phyloP scores from a whole-genome alignment of 768 basidiomycete genomes.

The Imleria badia region DNA sequence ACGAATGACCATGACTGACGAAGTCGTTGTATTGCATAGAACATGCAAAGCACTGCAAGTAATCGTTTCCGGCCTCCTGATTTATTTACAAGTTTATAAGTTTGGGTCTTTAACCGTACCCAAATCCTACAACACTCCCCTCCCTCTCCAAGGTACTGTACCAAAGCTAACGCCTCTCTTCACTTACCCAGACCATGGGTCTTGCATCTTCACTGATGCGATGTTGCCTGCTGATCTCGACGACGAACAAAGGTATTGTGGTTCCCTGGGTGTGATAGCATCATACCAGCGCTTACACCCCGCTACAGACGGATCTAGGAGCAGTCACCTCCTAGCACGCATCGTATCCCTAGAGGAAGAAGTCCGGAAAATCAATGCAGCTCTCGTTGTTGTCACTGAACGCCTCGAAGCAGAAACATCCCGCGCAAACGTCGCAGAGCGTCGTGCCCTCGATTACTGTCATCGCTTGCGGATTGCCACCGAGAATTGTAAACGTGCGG shows the following conservation, averaged over 20 bases:
- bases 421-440: no score
- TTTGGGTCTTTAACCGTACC: no score
- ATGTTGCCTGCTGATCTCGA: conserved; percentile 29
- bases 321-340: conserved; percentile 31
- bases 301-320: conserved; percentile 28
- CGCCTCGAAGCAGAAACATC: no score
- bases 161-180: no score
- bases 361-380: conserved; percentile 32
- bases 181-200: neutral
- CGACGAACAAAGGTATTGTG: conserved; percentile 26
- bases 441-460: no score
- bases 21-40: no score
- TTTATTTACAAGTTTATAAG: no score
- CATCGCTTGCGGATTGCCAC: no score
- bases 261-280: neutral
- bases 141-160: conserved; percentile 9
- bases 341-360: conserved; percentile 32
- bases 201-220: conserved; percentile 14
- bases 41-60: no score
- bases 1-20: no score
- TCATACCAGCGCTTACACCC: conserved; percentile 26
- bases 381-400: conserved; percentile 22
- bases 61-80: no score
- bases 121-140: neutral
- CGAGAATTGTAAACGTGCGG: no score